Conservation (phyloP, 1,284 basidiomycete species). For the Sporisorium exsertum region DNA sequence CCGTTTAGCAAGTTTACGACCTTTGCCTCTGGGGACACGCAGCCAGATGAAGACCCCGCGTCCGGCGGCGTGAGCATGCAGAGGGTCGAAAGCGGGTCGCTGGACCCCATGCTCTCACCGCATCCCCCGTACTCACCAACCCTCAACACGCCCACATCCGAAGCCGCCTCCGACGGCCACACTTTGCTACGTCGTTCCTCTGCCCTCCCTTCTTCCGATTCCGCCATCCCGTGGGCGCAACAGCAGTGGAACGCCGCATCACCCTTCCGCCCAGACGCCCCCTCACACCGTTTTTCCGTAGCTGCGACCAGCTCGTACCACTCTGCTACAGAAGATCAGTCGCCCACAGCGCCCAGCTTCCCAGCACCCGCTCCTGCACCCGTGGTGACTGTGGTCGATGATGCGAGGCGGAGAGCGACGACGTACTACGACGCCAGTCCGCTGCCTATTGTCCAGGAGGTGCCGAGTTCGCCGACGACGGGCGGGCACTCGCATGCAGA, state of each 20-base stretch:
- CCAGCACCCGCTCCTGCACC: not conserved
- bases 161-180: slow-evolving; percentile 8
- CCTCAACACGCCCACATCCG: slow-evolving; percentile 2
- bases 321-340: slow-evolving; percentile 15
- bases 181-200: not conserved
- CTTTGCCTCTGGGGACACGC: too few relatives aligned
- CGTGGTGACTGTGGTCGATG: too few relatives aligned
- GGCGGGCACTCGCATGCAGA: too few relatives aligned
- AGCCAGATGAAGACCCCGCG: not conserved
- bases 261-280: slow-evolving; percentile 20
- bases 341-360: slow-evolving; percentile 24
- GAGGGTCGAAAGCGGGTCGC: slow-evolving; percentile 24
- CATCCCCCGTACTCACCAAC: not conserved
- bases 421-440: slow-evolving; percentile 27
- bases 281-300: not conserved
- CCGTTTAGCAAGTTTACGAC: slow-evolving; percentile 4
- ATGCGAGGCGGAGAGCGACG: slow-evolving; percentile 13
- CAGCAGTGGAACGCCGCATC: slow-evolving; percentile 26
- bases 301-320: not conserved
- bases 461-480: slow-evolving; percentile 4
- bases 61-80: slow-evolving; percentile 8
- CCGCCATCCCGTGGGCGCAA: not conserved
- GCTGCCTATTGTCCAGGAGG: slow-evolving; percentile 13
- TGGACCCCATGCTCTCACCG: slow-evolving; percentile 25
- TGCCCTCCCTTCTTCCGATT: not conserved